These are phyloP conservation scores for Penicillium expansum DNA, from an alignment of 2,329 filamentous ascomycete species.

Conservation along the genomic window DNA sequence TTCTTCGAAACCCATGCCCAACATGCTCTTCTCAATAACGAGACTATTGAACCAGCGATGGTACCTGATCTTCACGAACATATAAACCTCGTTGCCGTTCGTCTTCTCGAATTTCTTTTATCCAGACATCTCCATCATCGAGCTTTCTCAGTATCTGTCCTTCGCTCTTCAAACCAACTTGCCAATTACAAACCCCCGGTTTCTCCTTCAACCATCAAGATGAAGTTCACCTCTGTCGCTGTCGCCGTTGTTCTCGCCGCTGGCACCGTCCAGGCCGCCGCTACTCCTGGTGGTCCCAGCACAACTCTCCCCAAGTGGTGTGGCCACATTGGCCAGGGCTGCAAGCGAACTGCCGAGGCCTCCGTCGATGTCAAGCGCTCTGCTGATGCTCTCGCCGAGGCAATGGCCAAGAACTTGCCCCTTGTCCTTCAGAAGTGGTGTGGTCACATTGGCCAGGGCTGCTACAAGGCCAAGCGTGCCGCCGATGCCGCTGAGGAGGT, in stretches of 20 bases:
- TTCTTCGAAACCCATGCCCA: background rate
- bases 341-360: constrained; percentile 29
- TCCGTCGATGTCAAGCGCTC: constrained; percentile 31
- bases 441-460: constrained; percentile 33
- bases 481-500: constrained; percentile 61
- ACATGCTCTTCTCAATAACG: background rate
- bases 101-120: background rate
- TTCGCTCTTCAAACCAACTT: constrained; percentile 9
- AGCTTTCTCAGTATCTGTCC: constrained; percentile 12
- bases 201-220: constrained; percentile 31
- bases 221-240: constrained; percentile 50
- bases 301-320: constrained; percentile 31
- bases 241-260: constrained; percentile 41
- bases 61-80: background rate
- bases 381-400: constrained; percentile 33
- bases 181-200: constrained; percentile 10
- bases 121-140: constrained; percentile 7
- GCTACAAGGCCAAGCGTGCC: constrained; percentile 63
- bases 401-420: constrained; percentile 28
- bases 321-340: constrained; percentile 30
- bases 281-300: background rate
- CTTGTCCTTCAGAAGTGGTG: constrained; percentile 34
- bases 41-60: background rate
- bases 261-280: constrained; percentile 32
- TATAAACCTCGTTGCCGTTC: background rate